Evolutionary conservation across 192 early-diverging fungal species (phyloP).

Genomic region (Piromyces sp.): DNA sequence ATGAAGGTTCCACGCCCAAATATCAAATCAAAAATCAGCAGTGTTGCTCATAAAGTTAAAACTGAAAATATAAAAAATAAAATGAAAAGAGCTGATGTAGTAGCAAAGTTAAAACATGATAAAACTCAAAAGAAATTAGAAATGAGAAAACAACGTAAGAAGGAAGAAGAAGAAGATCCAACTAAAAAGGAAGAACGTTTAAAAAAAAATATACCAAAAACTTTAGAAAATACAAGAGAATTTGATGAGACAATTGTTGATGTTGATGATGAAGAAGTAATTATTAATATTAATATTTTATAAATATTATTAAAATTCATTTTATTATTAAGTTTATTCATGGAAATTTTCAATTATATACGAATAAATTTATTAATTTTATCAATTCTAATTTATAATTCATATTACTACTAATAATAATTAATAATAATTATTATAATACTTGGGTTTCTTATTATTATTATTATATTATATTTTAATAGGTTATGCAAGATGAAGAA

Average conservation of each 20-base stretch:
- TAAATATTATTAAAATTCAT: no score
- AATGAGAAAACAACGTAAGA: slow-evolving; percentile 47
- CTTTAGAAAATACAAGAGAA: slow-evolving; percentile 82
- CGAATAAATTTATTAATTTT: no score
- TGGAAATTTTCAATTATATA: no score
- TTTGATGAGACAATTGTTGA: slow-evolving; percentile 75
- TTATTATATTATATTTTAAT: no score
- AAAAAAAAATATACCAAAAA: slow-evolving; percentile 74
- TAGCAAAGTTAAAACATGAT: slow-evolving; percentile 46
- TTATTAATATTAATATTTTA: background rate
- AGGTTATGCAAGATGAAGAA: slow-evolving; percentile 26
- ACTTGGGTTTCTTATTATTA: no score
- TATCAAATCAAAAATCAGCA: background rate
- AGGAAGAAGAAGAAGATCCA: slow-evolving; percentile 68
- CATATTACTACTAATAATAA: no score
- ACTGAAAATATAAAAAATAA: slow-evolving; percentile 53
- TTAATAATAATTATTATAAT: no score
- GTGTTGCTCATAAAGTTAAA: background rate
- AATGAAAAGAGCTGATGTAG: slow-evolving; percentile 65
- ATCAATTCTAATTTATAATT: no score
- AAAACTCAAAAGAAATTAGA: slow-evolving; percentile 62
- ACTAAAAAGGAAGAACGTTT: slow-evolving; percentile 74
- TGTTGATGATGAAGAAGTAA: slow-evolving; percentile 27
- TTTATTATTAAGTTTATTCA: no score
- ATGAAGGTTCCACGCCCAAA: background rate